phyloP scores from a whole-genome alignment of 2,329 filamentous ascomycete genomes.

The Geosmithia putterillii region DNA sequence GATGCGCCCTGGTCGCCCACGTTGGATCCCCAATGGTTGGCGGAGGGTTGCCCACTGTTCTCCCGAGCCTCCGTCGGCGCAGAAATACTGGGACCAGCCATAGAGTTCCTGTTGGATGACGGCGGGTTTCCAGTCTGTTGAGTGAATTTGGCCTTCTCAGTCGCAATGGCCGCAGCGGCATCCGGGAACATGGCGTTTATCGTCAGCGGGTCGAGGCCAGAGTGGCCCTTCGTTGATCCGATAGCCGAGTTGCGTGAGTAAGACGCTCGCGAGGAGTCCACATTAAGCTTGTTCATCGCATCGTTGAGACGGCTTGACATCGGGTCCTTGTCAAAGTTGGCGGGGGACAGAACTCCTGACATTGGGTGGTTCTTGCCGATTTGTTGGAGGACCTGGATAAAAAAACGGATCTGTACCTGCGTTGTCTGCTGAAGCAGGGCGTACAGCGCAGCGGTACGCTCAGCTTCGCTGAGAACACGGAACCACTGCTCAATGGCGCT shows the following conservation, averaged over 20 bases:
- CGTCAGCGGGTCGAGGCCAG: constrained; percentile 80
- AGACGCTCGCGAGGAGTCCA: constrained; percentile 78
- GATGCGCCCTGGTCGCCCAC: constrained; percentile 37
- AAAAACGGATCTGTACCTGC: constrained; percentile 97
- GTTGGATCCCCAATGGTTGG: constrained; percentile 64
- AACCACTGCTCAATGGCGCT: constrained; percentile 99
- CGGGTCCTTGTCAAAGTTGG: constrained; percentile 95
- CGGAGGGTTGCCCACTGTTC: constrained; percentile 10
- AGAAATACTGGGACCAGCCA: constrained; percentile 64
- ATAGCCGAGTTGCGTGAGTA: constrained; percentile 70
- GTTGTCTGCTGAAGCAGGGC: constrained; percentile 95
- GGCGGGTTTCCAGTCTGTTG: constrained; percentile 87
- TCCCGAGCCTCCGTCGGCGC: constrained; percentile 29
- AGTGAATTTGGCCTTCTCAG: constrained; percentile 94
- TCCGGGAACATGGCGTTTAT: constrained; percentile 99
- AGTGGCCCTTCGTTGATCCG: constrained; percentile 70
- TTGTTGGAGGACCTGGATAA: constrained; percentile 96
- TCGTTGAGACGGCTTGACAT: constrained; percentile 95
- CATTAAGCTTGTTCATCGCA: constrained; percentile 89
- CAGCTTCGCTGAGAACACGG: constrained; percentile 88
- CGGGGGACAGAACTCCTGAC: constrained; percentile 87
- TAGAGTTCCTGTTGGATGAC: constrained; percentile 83
- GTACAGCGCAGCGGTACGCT: constrained; percentile 89
- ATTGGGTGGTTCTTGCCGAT: constrained; percentile 98
- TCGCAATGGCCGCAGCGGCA: constrained; percentile 94